Percentiles rank a stretch among this genome's conserved stretches.
Evolutionary conservation across 495 filamentous ascomycete genomes (phyloP).

Genomic region (Elasticomyces elasticus): DNA sequence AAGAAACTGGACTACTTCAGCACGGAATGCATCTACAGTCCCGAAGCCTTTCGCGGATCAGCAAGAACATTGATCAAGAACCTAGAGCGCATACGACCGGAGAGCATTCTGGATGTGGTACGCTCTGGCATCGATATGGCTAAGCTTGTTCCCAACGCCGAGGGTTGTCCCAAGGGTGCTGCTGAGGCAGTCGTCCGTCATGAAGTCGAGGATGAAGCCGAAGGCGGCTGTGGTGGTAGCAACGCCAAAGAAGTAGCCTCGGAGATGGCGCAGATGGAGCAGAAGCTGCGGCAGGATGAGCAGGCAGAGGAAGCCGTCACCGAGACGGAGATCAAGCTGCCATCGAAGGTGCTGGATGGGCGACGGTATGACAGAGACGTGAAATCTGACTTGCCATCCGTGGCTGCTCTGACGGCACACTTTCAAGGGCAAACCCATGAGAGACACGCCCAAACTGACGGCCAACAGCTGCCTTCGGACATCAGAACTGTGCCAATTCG

Average conservation of each 20-base stretch:
- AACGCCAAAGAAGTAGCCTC: slow-evolving; percentile 61
- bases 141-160: slow-evolving; percentile 59
- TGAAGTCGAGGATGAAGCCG: slow-evolving; percentile 45
- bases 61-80: slow-evolving; percentile 89
- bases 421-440: slow-evolving; percentile 11
- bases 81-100: slow-evolving; percentile 82
- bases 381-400: slow-evolving; percentile 6
- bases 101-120: slow-evolving; percentile 89
- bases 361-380: slow-evolving; percentile 13
- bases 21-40: slow-evolving; percentile 96
- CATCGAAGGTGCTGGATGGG: slow-evolving; percentile 1
- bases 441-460: neutral
- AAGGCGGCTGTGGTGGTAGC: slow-evolving; percentile 65
- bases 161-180: slow-evolving; percentile 27
- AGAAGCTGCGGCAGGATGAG: slow-evolving; percentile 60
- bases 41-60: slow-evolving; percentile 92
- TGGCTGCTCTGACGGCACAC: neutral
- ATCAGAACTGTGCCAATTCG: slow-evolving; percentile 8
- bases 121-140: slow-evolving; percentile 95
- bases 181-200: slow-evolving; percentile 13
- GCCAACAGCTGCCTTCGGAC: neutral
- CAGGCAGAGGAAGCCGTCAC: slow-evolving; percentile 41
- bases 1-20: slow-evolving; percentile 95
- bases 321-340: slow-evolving; percentile 61
- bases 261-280: slow-evolving; percentile 92